These are phyloP conservation scores for Phytophthora aleatoria DNA, from an alignment of 352 stramenopile species.

Conservation along the genomic window DNA sequence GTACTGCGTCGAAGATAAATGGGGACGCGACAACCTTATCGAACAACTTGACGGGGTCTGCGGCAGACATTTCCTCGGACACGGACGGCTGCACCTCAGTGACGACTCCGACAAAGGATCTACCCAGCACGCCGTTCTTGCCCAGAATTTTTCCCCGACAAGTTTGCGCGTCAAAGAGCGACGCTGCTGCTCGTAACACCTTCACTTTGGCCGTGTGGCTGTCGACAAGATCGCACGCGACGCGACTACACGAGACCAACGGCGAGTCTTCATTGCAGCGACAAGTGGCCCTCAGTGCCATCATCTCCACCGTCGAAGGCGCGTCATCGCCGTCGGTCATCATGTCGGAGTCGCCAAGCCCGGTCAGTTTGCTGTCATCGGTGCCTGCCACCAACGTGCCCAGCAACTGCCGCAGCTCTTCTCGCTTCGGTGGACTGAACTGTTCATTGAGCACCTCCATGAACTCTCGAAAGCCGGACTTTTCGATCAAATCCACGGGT, in stretches of 20 bases:
- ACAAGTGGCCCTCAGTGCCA: constrained; percentile 42
- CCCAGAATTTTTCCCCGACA: constrained; percentile 39
- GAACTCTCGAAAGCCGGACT: constrained; percentile 43
- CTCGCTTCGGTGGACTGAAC: constrained; percentile 33
- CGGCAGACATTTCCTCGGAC: constrained; percentile 2
- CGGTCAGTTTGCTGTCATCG: constrained; percentile 14
- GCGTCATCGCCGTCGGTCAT: neutral
- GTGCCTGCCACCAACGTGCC: constrained; percentile 15
- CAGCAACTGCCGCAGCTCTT: constrained; percentile 39
- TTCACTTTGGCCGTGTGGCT: constrained; percentile 41
- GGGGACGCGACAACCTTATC: constrained; percentile 44
- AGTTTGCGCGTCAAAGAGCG: constrained; percentile 37
- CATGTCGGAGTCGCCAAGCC: constrained; percentile 4
- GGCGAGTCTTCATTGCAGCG: constrained; percentile 39
- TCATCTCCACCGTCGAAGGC: constrained; percentile 24
- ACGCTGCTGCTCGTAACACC: constrained; percentile 39
- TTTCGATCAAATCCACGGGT: constrained; percentile 46
- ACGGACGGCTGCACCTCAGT: constrained; percentile 19
- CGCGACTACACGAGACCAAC: constrained; percentile 26
- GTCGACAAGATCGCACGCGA: constrained; percentile 33
- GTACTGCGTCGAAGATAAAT: constrained; percentile 12
- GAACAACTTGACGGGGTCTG: constrained; percentile 21
- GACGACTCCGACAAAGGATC: constrained; percentile 46
- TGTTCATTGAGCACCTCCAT: constrained; percentile 40
- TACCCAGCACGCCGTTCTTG: constrained; percentile 49